Percentiles rank a stretch among this genome's conserved stretches.
Evolutionary conservation across 1,284 basidiomycete species (phyloP).

Genomic region (Naganishia cerealis): DNA sequence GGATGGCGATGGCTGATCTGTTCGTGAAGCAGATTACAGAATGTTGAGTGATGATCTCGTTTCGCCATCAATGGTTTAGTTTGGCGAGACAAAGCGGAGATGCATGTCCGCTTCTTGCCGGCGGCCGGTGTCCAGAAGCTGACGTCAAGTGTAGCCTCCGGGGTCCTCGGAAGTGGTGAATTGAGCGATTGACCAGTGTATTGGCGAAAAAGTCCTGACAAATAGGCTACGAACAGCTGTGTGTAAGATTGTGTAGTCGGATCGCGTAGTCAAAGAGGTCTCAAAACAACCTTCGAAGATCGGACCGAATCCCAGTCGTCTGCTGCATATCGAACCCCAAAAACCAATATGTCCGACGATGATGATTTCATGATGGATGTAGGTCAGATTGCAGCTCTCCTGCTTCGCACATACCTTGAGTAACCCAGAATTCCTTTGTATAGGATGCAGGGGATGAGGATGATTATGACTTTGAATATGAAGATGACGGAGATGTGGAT

Average conservation of each 20-base stretch:
- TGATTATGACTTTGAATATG: slow-evolving; percentile 98
- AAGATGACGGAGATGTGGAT: slow-evolving; percentile 73
- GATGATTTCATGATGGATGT: slow-evolving; percentile 56
- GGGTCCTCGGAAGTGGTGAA: background rate
- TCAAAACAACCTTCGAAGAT: background rate
- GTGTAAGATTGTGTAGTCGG: background rate
- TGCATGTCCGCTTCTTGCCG: slow-evolving; percentile 3
- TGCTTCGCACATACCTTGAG: background rate
- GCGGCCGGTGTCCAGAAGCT: slow-evolving; percentile 2
- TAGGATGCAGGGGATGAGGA: slow-evolving; percentile 55
- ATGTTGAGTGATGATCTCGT: slow-evolving; percentile 24
- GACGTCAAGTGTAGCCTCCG: slow-evolving; percentile 9
- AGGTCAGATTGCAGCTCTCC: slow-evolving; percentile 23
- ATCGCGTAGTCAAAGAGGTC: background rate
- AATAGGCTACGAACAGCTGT: too few species aligned
- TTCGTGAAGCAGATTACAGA: slow-evolving; percentile 6
- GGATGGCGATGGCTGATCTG: background rate
- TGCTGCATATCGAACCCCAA: background rate
- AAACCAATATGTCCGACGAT: slow-evolving; percentile 52
- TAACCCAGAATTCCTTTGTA: background rate
- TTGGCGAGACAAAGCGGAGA: slow-evolving; percentile 4
- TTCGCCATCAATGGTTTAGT: slow-evolving; percentile 1
- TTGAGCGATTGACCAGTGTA: background rate
- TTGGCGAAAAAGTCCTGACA: background rate
- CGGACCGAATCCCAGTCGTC: background rate